phyloP scores from a whole-genome alignment of 2,329 filamentous ascomycete species.

The Verticillium nonalfalfae region DNA sequence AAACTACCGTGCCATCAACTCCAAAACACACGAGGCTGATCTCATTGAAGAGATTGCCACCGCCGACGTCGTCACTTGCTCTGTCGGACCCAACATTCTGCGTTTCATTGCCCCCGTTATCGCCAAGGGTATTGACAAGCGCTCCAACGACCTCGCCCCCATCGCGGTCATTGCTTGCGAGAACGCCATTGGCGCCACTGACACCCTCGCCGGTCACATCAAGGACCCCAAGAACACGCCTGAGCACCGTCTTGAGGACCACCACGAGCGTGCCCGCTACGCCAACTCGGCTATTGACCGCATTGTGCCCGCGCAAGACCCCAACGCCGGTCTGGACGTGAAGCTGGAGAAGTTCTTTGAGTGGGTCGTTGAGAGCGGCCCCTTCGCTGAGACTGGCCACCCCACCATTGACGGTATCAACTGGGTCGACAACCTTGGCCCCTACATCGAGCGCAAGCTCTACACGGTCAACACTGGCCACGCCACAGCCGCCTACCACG shows the following conservation, averaged over 20 bases:
- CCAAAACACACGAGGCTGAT: constrained; percentile 73
- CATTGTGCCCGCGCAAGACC: constrained; percentile 87
- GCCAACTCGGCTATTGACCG: constrained; percentile 98
- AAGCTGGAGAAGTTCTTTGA: constrained; percentile 98
- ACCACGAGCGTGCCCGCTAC: constrained; percentile 74
- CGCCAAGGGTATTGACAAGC: constrained; percentile 82
- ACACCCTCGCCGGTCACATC: constrained; percentile 78
- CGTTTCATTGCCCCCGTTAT: constrained; percentile 95
- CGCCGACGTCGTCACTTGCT: constrained; percentile 91
- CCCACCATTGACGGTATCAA: constrained; percentile 83
- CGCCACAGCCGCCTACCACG: constrained; percentile 93
- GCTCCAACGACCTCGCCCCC: constrained; percentile 57
- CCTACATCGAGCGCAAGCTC: constrained; percentile 98
- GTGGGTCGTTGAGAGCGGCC: constrained; percentile 89
- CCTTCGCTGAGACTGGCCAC: constrained; percentile 65
- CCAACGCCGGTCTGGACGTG: constrained; percentile 76
- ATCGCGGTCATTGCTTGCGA: constrained; percentile 95
- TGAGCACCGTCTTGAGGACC: constrained; percentile 57
- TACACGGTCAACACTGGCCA: constrained; percentile 99
- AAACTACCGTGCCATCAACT: constrained; percentile 97
- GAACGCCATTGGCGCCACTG: constrained; percentile 93
- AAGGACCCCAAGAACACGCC: constrained; percentile 67
- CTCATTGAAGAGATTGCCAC: constrained; percentile 80
- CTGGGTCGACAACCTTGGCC: constrained; percentile 85
- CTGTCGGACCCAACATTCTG: constrained; percentile 91